phyloP scores from a whole-genome alignment of 2,329 filamentous ascomycete genomes.

The Cercospora citrullina region DNA sequence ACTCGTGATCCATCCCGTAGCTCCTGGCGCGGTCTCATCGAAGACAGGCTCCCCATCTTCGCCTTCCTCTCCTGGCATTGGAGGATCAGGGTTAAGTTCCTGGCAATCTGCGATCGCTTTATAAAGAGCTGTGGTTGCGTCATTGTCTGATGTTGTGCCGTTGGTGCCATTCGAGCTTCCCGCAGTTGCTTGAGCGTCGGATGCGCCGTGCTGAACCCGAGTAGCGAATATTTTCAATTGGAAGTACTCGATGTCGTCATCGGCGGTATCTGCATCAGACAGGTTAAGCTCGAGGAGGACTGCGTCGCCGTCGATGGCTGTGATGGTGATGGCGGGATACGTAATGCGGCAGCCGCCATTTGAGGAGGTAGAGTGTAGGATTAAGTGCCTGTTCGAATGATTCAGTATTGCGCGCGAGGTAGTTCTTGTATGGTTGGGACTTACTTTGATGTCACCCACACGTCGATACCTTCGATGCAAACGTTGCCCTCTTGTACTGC shows the following conservation, averaged over 20 bases:
- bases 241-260: conserved; percentile 63
- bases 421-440: background rate
- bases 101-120: conserved; percentile 72
- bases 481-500: conserved; percentile 30
- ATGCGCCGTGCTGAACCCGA: conserved; percentile 17
- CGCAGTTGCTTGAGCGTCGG: conserved; percentile 4
- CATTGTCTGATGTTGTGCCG: conserved; percentile 18
- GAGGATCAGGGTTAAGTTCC: conserved; percentile 71
- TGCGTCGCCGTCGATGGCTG: conserved; percentile 65
- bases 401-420: background rate
- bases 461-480: conserved; percentile 39
- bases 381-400: conserved; percentile 52
- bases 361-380: conserved; percentile 61
- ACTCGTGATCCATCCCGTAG: conserved; percentile 82
- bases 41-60: conserved; percentile 50
- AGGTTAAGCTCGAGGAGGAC: conserved; percentile 71
- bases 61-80: conserved; percentile 50
- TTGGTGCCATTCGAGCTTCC: conserved; percentile 25
- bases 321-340: conserved; percentile 73
- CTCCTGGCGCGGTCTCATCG: conserved; percentile 66
- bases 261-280: conserved; percentile 58
- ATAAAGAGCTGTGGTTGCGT: conserved; percentile 54
- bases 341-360: conserved; percentile 66
- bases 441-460: conserved; percentile 52
- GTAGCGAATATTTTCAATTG: conserved; percentile 66